Evolutionary conservation across 306 rosid species (phyloP).

Genomic region (Cicer cuneatum): DNA sequence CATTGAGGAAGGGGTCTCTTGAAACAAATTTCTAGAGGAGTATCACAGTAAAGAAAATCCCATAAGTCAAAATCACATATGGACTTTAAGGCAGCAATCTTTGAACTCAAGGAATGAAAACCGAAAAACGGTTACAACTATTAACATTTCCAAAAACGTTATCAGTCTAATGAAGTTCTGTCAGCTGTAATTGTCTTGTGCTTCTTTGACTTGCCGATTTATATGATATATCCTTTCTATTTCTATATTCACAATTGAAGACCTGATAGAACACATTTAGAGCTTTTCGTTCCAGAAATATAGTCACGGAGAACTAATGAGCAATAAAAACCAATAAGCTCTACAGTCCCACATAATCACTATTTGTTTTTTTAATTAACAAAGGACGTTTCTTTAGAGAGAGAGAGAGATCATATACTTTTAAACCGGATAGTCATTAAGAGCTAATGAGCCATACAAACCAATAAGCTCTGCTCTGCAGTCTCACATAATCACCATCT

Average conservation of each 20-base stretch:
- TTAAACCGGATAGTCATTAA: not conserved
- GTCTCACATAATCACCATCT: not conserved
- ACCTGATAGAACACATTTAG: not conserved
- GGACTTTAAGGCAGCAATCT: not conserved
- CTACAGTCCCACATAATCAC: conserved; percentile 14
- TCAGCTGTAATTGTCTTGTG: not conserved
- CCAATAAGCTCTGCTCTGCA: conserved; percentile 1
- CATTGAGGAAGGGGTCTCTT: not conserved
- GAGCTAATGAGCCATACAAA: not conserved
- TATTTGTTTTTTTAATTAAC: not conserved
- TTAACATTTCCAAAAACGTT: not conserved
- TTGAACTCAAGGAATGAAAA: conserved; percentile 20
- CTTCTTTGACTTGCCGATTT: conserved; percentile 2
- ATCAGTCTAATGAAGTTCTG: not conserved
- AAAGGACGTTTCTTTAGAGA: not conserved
- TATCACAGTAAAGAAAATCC: not conserved
- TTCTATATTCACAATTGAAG: conserved; percentile 6
- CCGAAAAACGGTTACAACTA: not conserved
- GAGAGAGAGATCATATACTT: not conserved
- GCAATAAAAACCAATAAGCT: not conserved
- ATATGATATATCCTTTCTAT: not conserved
- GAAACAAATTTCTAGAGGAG: not conserved
- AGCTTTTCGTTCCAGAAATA: not conserved
- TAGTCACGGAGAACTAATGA: not conserved
- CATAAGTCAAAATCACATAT: not conserved